phyloP scores from a whole-genome alignment of 2,329 filamentous ascomycete genomes.

The Scorias spongiosa region DNA sequence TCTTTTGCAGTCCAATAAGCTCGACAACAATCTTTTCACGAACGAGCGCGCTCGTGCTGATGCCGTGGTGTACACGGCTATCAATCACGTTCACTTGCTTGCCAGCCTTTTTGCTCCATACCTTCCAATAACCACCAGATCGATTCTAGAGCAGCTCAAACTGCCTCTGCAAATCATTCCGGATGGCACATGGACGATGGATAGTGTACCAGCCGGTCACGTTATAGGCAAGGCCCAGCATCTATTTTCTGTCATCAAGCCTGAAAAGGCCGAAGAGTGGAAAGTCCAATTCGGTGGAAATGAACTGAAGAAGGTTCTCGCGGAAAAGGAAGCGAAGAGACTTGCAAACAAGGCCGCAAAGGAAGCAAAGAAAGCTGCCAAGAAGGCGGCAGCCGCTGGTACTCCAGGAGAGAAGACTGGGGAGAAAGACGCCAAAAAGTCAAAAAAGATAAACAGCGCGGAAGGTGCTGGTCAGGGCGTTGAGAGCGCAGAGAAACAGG shows the following conservation, averaged over 20 bases:
- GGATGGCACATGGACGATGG: conserved; percentile 43
- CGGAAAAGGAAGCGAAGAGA: conserved; percentile 48
- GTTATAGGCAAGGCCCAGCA: conserved; percentile 66
- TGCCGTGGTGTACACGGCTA: conserved; percentile 56
- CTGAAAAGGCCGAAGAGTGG: conserved; percentile 73
- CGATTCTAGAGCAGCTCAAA: conserved; percentile 62
- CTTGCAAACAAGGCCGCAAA: conserved; percentile 51
- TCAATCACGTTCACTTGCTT: conserved; percentile 72
- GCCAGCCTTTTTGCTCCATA: conserved; percentile 69
- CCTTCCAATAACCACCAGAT: conserved; percentile 62
- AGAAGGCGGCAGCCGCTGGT: conserved; percentile 44
- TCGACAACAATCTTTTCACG: conserved; percentile 47
- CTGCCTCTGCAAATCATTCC: conserved; percentile 25
- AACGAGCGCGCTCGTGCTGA: conserved; percentile 44
- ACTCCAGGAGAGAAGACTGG: conserved; percentile 9
- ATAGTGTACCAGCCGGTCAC: conserved; percentile 52
- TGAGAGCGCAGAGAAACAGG: conserved; percentile 62
- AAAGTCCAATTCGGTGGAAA: conserved; percentile 56
- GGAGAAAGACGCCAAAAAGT: conserved; percentile 34
- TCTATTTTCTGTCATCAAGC: conserved; percentile 70
- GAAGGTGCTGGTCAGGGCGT: conserved; percentile 53
- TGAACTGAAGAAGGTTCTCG: conserved; percentile 49
- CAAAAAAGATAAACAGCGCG: conserved; percentile 62
- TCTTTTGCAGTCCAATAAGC: conserved; percentile 42
- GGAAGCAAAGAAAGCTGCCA: conserved; percentile 47